A percentile compares a stretch with the other conserved stretches of the same genome.
These are phyloP conservation scores for Lentinula edodes DNA, from an alignment of 768 basidiomycete species.

Conservation along the genomic window DNA sequence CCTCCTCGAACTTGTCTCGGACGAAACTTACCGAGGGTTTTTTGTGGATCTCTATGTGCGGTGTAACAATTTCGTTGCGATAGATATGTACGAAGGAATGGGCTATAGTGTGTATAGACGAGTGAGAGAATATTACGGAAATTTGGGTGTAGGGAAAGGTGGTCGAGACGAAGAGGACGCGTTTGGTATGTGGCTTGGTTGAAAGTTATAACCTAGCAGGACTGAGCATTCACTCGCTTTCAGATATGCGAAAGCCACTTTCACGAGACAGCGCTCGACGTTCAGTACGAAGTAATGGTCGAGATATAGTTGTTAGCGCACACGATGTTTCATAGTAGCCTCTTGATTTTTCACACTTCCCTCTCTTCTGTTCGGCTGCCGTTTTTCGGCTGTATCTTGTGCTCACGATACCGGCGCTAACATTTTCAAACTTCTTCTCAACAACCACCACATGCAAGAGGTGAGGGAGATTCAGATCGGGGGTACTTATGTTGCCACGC, in stretches of 20 bases:
- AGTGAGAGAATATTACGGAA: conserved; percentile 87
- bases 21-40: conserved; percentile 74
- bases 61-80: conserved; percentile 78
- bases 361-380: background rate
- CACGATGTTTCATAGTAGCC: conserved; percentile 45
- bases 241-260: conserved; percentile 71
- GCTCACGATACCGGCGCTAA: background rate
- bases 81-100: conserved; percentile 86
- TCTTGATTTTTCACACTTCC: background rate
- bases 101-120: conserved; percentile 91
- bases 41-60: conserved; percentile 97
- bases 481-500: too few relatives aligned
- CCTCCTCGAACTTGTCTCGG: conserved; percentile 80
- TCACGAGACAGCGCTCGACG: conserved; percentile 55
- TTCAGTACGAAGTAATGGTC: conserved; percentile 65
- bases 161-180: conserved; percentile 85
- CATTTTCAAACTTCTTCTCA: background rate
- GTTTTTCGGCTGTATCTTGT: too few relatives aligned
- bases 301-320: conserved; percentile 64
- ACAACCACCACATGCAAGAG: background rate
- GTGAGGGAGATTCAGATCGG: too few relatives aligned
- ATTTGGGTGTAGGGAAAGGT: conserved; percentile 68
- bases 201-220: background rate
- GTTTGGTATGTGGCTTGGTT: conserved; percentile 59
- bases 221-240: background rate